Evolutionary conservation across 169 alveolate species (phyloP).

Genomic region (Theileria equi): DNA sequence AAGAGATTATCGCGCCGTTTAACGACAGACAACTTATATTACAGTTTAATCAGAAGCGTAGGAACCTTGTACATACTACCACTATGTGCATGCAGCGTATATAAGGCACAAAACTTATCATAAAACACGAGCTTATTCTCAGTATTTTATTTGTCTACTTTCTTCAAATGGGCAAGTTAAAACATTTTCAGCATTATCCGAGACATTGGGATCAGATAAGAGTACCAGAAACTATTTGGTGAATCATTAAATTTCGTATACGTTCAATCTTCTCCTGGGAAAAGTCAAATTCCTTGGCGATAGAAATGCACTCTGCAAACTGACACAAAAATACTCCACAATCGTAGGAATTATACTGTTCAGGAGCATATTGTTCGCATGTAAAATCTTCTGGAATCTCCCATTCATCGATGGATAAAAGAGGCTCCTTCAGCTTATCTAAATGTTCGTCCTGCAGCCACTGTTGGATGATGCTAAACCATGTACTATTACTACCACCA

Average conservation of each 20-base stretch:
- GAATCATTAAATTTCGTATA: constrained; percentile 71
- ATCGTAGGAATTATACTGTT: constrained; percentile 81
- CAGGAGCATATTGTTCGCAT: constrained; percentile 69
- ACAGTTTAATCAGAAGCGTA: too few species aligned
- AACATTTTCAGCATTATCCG: too few species aligned
- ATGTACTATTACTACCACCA: constrained; percentile 61
- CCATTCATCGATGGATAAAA: constrained; percentile 45
- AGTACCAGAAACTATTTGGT: constrained; percentile 41
- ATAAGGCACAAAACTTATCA: too few species aligned
- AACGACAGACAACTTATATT: too few species aligned
- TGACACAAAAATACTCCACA: constrained; percentile 88
- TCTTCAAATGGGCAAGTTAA: too few species aligned
- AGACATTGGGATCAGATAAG: too few species aligned
- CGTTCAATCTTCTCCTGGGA: constrained; percentile 63
- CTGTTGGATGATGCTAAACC: constrained; percentile 56
- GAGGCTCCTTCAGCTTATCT: constrained; percentile 57
- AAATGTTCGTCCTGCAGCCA: constrained; percentile 76
- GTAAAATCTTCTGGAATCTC: background rate
- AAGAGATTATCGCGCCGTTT: too few species aligned
- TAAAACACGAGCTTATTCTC: too few species aligned
- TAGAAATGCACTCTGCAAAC: constrained; percentile 82
- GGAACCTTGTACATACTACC: too few species aligned
- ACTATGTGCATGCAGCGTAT: too few species aligned
- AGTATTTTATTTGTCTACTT: too few species aligned
- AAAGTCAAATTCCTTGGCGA: constrained; percentile 78